phyloP scores from a whole-genome alignment of 2,329 filamentous ascomycete species.

The Cordyceps farinosa region DNA sequence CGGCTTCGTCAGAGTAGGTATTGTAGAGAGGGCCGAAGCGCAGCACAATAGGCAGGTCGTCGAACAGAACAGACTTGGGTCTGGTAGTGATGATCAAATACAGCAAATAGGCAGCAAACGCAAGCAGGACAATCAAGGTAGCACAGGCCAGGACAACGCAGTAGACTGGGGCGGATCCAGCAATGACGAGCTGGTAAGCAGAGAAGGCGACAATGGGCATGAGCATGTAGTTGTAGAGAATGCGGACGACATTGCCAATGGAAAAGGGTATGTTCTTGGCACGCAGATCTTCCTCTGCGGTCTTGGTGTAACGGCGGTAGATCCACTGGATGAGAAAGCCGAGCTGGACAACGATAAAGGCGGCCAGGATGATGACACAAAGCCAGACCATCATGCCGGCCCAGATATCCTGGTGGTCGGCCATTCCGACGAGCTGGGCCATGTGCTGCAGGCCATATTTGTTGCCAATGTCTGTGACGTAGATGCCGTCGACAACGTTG shows the following conservation, averaged over 20 bases:
- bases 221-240: slow-evolving; percentile 90
- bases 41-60: slow-evolving; percentile 85
- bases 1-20: slow-evolving; percentile 91
- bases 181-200: slow-evolving; percentile 84
- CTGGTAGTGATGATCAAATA: slow-evolving; percentile 75
- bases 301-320: slow-evolving; percentile 66
- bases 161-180: slow-evolving; percentile 62
- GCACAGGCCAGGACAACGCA: slow-evolving; percentile 72
- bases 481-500: slow-evolving; percentile 79
- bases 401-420: slow-evolving; percentile 76
- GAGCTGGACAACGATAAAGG: slow-evolving; percentile 68
- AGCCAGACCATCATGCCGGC: slow-evolving; percentile 92
- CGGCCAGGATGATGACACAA: slow-evolving; percentile 66
- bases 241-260: slow-evolving; percentile 71
- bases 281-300: slow-evolving; percentile 79
- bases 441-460: slow-evolving; percentile 73
- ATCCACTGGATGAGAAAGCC: slow-evolving; percentile 76
- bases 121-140: slow-evolving; percentile 68
- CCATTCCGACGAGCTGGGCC: slow-evolving; percentile 80
- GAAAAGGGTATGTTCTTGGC: slow-evolving; percentile 91
- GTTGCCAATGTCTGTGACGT: slow-evolving; percentile 64
- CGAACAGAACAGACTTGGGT: slow-evolving; percentile 83
- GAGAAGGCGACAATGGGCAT: slow-evolving; percentile 83
- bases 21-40: slow-evolving; percentile 94
- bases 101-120: slow-evolving; percentile 74